Base-by-base conservation (phyloP, 306 rosid genomes). In the Vigna angularis region DNA sequence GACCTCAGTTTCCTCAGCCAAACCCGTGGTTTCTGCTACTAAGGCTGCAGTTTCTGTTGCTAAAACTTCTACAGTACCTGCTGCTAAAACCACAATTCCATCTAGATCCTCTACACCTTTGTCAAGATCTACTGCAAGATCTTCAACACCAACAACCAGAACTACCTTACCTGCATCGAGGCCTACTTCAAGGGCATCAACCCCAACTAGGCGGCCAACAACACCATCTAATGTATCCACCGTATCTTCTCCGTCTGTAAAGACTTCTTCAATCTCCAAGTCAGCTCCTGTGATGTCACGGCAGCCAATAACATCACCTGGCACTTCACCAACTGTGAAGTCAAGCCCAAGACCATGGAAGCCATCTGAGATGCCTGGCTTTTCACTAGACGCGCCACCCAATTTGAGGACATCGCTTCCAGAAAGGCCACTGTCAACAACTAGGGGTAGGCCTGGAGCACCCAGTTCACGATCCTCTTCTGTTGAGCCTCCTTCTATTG, bases 361-460 rank as follows among this genome's bases (percentile, higher is more conserved):
- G 79, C 97, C 98, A 75, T 91, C 98, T 44, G 99, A 91, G 78
- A 96, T 96, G 94, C 98, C 97, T 52, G 96, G 97, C 72, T 93
- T 89, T 85, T 93, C 99, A 52, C 93, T 84, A 6, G 98, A 96
- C 61, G 92, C 98, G 78, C 99, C 99, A 8, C 98, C 97, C 13
- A 93, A 93, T 84, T 83, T 96, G 86, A 90, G 97, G 78, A 93
- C 94, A 49, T 81, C 98, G 4, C 88, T 93, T 78, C 97, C 99
- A 12, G 98, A 90, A 42, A 88, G 99, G 77, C 88, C 99, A 38
- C 84, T 91, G 55, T 96, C 98, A 68, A 92, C 91, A 52, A 78
- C 90, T 20, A 96, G 99, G 90, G 98, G 99, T 70, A 93, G 99
- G 90, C 97, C 99, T 61, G 99, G 98, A 87, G 96, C 88, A 79